Percentiles rank a stretch among this genome's conserved stretches.
Evolutionary conservation across 2,329 filamentous ascomycete genomes (phyloP).

Genomic region (Aspergillus quadricinctus): DNA sequence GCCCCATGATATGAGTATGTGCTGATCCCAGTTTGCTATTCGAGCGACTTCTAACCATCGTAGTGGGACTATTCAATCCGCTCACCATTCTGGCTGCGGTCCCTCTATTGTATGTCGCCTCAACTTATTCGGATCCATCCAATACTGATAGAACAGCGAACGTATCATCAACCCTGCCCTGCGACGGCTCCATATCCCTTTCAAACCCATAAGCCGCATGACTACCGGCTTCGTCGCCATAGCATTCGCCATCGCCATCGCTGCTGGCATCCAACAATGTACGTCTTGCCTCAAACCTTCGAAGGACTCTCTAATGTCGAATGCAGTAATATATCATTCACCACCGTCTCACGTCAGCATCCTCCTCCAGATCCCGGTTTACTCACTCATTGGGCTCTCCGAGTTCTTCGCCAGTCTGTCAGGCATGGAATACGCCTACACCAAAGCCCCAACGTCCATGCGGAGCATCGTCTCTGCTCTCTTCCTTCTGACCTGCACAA

Average conservation of each 20-base stretch:
- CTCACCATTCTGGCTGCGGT: not conserved
- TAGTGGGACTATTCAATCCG: not conserved
- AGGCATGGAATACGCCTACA: slow-evolving; percentile 6
- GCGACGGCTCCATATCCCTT: not conserved
- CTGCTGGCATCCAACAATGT: not conserved
- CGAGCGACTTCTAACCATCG: not conserved
- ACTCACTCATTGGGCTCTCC: not conserved
- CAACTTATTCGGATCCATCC: not conserved
- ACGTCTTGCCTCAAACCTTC: not conserved
- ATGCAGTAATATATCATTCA: slow-evolving; percentile 1
- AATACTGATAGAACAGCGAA: not conserved
- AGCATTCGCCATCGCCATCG: not conserved
- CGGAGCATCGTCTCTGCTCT: slow-evolving; percentile 20
- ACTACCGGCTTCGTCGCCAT: not conserved
- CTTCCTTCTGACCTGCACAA: slow-evolving; percentile 9
- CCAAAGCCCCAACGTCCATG: slow-evolving; percentile 9
- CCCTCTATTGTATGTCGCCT: not conserved
- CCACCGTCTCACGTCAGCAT: not conserved
- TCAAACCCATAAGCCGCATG: not conserved
- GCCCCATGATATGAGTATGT: not conserved
- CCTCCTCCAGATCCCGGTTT: not conserved
- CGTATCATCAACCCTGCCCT: not conserved
- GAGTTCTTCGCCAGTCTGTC: slow-evolving; percentile 1
- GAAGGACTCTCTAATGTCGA: not conserved
- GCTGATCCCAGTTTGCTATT: not conserved